phyloP scores from a whole-genome alignment of 2,329 filamentous ascomycete species.

The Gliomastix tumulicola region DNA sequence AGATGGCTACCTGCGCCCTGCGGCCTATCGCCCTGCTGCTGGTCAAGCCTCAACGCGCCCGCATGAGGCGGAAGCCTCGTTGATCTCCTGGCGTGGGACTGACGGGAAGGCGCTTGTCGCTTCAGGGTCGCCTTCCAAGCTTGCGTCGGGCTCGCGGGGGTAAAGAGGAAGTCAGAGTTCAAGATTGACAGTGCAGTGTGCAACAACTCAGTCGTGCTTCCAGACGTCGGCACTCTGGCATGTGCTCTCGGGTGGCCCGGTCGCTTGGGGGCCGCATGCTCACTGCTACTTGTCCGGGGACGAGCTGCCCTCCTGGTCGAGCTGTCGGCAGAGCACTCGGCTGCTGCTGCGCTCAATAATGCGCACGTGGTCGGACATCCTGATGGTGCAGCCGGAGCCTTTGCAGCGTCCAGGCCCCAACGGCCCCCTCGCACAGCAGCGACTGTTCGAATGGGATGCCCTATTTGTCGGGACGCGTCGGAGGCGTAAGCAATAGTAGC shows the following conservation, averaged over 20 bases:
- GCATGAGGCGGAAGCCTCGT: no score
- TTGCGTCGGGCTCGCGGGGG: no score
- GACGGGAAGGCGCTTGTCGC: no score
- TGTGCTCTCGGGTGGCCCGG: no score
- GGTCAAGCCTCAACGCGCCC: no score
- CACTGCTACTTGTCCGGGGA: no score
- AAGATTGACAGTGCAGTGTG: no score
- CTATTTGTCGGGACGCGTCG: slow-evolving; percentile 29
- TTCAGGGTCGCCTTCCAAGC: no score
- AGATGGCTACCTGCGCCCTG: slow-evolving; percentile 70
- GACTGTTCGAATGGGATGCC: slow-evolving; percentile 31
- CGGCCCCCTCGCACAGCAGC: slow-evolving; percentile 79
- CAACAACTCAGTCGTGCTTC: no score
- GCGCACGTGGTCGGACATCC: slow-evolving; percentile 64
- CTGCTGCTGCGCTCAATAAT: slow-evolving; percentile 71
- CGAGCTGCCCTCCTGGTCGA: slow-evolving; percentile 82
- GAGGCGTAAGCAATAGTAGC: neutral
- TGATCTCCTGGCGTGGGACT: no score
- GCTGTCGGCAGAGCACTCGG: slow-evolving; percentile 77
- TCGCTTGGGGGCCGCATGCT: no score
- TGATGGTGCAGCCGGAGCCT: slow-evolving; percentile 86
- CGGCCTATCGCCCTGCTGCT: slow-evolving; percentile 69
- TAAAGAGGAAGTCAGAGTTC: no score
- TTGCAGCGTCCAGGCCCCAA: slow-evolving; percentile 80
- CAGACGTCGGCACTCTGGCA: slow-evolving; percentile 68